Evolutionary conservation across 768 basidiomycete species (phyloP), one percentile per base, ranked within the genome.

Genomic region (Strobilomyces echinocephalus): DNA sequence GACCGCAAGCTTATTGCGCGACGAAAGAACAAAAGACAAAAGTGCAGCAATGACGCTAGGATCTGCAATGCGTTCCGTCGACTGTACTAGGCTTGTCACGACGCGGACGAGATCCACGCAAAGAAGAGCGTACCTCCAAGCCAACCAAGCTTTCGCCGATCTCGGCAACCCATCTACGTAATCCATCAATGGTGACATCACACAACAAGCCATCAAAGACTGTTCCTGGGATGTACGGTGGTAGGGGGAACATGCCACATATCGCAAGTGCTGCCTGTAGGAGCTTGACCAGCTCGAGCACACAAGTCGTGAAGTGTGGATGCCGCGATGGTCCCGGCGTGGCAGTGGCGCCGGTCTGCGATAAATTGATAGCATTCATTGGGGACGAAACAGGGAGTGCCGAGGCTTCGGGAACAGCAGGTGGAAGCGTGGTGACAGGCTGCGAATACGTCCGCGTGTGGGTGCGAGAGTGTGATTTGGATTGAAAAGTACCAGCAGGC

Each of bases 281-380:
- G 57, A 89, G 73, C 64, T 81, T 84, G 59, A 92, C 82, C 26
- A 93, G 76, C 63, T 89, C 86, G 16, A 92, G 76, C 6, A 92
- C 87, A 24, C 83, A 81, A 3, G 75, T 71, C 51, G 74, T 78
- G 72, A 92, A 91, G 18, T 77, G 63, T 14, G 69, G 66, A 39
- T 68, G 65, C 24, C 69, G 68, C 20, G 51, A 60, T 43, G 53
- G 52, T 5, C 55, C 62, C 40, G 51, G 31, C 15, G 41, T 49
- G 21, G 36, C 46, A 20, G 21, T n/a, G 10, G 41, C 35, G 20
- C 59, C 50, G 8, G 52, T 49, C 38, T 67, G 56, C 28, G 43
- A 57, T 53, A 39, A 31, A 28, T 57, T 56, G 56, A 41, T 43
- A 7, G 34, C 45, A 59, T 57, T 58, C 18, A 39, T 52, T 20